Base-by-base conservation (phyloP, 1,284 basidiomycete genomes). In the Coniophora puteana region DNA sequence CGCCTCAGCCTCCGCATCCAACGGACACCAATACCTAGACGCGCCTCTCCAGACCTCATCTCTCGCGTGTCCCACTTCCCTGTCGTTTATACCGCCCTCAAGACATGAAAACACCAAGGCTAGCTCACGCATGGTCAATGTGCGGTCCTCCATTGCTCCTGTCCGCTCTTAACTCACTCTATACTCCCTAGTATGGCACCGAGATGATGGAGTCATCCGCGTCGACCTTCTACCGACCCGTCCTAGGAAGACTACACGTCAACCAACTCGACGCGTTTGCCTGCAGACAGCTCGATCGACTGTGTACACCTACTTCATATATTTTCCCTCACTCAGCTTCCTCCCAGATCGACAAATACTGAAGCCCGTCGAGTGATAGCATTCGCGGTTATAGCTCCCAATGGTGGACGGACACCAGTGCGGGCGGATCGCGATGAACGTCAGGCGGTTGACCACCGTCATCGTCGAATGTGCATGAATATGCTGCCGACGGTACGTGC, bases 251-350 rank as follows among this genome's bases (percentile, higher is more conserved):
- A 32, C 69, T 93, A 0, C 78, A 78, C 46, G n/a, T n/a, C n/a
- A n/a, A n/a, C n/a, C 82, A 84, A 54, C 66, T 92, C n/a, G 91
- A 93, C 51, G 88, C 89, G 46, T 93, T 93, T 61, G 91, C 90
- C 2, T 89, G 86, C 56, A 74, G 88, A 40, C 89, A 93, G 58
- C 71, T 93, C 32, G 89, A 93, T 61, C 72, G 79, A 55, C 81
- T 89, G 49, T 52, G 80, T 68, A 44, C 36, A 21, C n/a, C n/a
- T n/a, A n/a, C n/a, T n/a, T n/a, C n/a, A n/a, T n/a, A n/a, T n/a
- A n/a, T n/a, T n/a, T n/a, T n/a, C n/a, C n/a, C n/a, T n/a, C n/a
- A n/a, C n/a, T n/a, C n/a, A n/a, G n/a, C n/a, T n/a, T n/a, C n/a
- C n/a, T n/a, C n/a, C n/a, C n/a, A n/a, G n/a, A n/a, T n/a, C n/a